A percentile compares a stretch with the other conserved stretches of the same genome.
These are phyloP conservation scores for Fagus crenata DNA, from an alignment of 306 rosid genomes.

Conservation along the genomic window DNA sequence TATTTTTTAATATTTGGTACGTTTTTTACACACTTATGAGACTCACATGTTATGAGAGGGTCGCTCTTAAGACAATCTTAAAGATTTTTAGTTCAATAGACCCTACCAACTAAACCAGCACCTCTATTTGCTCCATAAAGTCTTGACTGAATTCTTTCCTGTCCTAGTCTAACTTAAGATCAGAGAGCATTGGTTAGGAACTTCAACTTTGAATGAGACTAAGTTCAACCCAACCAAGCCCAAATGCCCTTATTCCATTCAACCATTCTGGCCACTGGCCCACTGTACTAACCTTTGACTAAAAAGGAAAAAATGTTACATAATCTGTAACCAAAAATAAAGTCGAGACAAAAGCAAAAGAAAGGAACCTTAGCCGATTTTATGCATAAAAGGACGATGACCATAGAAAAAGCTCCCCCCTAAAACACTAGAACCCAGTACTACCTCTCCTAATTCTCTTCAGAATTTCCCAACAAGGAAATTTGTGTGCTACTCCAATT, in stretches of 20 bases:
- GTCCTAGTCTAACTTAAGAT: too few species aligned
- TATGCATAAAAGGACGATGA: conserved; percentile 13
- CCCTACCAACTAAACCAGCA: too few species aligned
- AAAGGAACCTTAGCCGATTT: conserved; percentile 16
- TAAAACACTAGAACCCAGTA: conserved; percentile 23
- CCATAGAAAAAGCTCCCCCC: conserved; percentile 9
- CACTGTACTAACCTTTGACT: conserved; percentile 26
- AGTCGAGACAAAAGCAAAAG: conserved; percentile 44
- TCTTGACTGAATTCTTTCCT: too few species aligned
- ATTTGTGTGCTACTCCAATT: neutral
- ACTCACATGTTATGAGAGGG: too few species aligned
- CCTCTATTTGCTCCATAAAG: too few species aligned
- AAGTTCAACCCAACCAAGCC: conserved; percentile 13
- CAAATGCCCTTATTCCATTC: neutral
- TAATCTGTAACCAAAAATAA: conserved; percentile 38
- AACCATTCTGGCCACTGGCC: conserved; percentile 22
- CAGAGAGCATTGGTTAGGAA: too few species aligned
- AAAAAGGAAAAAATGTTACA: conserved; percentile 22
- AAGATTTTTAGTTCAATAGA: too few species aligned
- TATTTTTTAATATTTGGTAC: too few species aligned
- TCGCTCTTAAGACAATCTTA: too few species aligned
- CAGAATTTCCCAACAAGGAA: neutral
- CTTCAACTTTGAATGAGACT: neutral
- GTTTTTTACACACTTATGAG: too few species aligned
- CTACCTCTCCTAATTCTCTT: conserved; percentile 22